Base-by-base conservation (phyloP, 116 monocot species). In the Papilionanthe hybrid region DNA sequence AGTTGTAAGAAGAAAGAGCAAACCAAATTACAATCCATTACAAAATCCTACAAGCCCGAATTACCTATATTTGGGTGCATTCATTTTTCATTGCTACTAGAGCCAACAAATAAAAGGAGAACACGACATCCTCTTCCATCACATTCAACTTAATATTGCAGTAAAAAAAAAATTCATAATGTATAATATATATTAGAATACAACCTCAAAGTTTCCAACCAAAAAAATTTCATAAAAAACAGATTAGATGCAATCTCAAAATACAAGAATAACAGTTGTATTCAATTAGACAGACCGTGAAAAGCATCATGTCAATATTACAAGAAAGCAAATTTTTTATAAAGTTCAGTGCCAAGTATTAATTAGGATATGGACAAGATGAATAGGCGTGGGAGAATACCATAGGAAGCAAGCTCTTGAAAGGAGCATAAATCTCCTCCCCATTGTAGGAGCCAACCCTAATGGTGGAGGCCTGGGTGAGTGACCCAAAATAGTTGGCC, bases 371-470 rank as follows among this genome's bases (percentile, higher is more conserved):
- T 60, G 9, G 53, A 53, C 53, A 53, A 53, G 53, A 6, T 9
- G 6, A 12, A 9, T 2, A 4, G 60, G 23, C 23, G 23, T 23
- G 60, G 53, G 1, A 75, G 57, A 53, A 75, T 83, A 98, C 98
- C 98, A 98, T 90, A 5, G 98, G 98, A 47, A 98, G 87, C 75
- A 98, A 81, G 83, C 94, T 93, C 86, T 98, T 98, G 84, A 98
- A 98, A 55, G 98, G 98, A 37, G 98, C 94, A 67, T 94, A 91
- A 53, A 94, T 94, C 83, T 98, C 98, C 84, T 98, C 98, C 41
- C 98, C 94, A 80, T 98, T 94, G 87, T 86, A 94, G 71, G 92
- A 92, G 57, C 98, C 98, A 71, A 98, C 88, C 79, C 98, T 89
- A 55, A 98, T 86, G 30, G 88, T 82, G 30, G 98, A 98, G 2